A percentile compares a stretch with the other conserved stretches of the same genome.
These are phyloP conservation scores for Colletotrichum sp. DNA, from an alignment of 2,329 filamentous ascomycete genomes.

Conservation along the genomic window DNA sequence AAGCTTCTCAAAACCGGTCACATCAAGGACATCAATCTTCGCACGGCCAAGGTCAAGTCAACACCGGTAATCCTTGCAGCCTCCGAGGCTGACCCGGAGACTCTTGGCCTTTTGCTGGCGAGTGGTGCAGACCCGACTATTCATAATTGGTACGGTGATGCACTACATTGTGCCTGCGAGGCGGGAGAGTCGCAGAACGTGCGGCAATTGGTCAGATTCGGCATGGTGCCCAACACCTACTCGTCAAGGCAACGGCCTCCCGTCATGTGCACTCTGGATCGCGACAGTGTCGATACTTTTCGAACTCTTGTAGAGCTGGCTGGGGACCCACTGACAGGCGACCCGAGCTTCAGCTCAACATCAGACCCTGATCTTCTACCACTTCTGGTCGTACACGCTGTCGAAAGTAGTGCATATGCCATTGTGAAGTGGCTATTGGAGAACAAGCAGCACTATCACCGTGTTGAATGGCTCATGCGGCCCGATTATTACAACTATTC, in stretches of 20 bases:
- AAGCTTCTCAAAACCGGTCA: background rate
- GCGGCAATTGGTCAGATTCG: background rate
- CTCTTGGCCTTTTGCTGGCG: background rate
- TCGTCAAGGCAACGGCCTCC: background rate
- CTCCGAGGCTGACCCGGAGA: background rate
- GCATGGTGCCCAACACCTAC: background rate
- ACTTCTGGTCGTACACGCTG: background rate
- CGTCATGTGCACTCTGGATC: background rate
- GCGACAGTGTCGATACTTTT: background rate
- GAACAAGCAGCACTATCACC: background rate
- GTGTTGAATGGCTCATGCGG: background rate
- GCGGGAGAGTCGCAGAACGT: background rate
- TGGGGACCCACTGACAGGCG: background rate
- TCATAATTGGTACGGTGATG: background rate
- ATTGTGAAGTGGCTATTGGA: background rate
- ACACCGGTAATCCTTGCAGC: background rate
- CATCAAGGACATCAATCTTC: background rate
- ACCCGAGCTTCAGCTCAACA: fast-evolving
- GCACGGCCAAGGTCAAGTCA: background rate
- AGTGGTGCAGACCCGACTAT: background rate
- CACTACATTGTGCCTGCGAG: background rate
- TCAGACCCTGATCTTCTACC: background rate
- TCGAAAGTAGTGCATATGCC: background rate
- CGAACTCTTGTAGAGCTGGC: background rate
- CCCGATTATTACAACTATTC: background rate